phyloP scores from a whole-genome alignment of 1,139 yeast genomes.

The Maudiozyma humilis region DNA sequence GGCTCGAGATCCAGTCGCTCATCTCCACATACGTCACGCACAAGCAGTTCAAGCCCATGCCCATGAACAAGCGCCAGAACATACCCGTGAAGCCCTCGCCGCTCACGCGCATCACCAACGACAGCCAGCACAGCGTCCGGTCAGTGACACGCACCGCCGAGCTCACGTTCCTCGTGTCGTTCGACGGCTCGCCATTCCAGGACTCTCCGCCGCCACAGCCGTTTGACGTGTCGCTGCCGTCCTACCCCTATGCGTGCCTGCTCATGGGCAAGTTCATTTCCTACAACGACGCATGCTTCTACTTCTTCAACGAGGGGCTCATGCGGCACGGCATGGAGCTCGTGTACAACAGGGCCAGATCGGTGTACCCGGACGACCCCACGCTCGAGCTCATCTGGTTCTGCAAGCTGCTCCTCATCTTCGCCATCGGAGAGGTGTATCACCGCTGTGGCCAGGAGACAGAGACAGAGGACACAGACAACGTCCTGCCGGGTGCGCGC shows the following conservation, averaged over 20 bases:
- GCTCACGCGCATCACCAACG: background rate
- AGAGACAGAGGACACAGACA: conserved; percentile 28
- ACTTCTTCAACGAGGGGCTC: conserved; percentile 75
- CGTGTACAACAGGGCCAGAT: conserved; percentile 42
- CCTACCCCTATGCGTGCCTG: conserved; percentile 67
- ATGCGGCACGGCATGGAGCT: conserved; percentile 58
- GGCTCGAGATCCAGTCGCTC: conserved; percentile 60
- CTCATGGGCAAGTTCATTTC: conserved; percentile 69
- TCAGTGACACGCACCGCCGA: conserved; percentile 1
- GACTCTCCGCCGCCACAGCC: conserved; percentile 31
- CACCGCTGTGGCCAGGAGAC: conserved; percentile 47
- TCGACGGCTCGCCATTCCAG: background rate
- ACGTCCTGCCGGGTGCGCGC: conserved; percentile 53
- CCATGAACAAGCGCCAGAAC: conserved; percentile 8
- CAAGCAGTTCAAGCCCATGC: conserved; percentile 14
- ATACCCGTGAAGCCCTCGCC: conserved; percentile 4
- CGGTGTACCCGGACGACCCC: conserved; percentile 30
- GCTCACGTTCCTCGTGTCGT: conserved; percentile 1
- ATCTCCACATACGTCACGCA: conserved; percentile 27
- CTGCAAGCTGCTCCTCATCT: conserved; percentile 63
- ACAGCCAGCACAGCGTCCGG: conserved; percentile 2
- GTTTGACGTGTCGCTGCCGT: conserved; percentile 52
- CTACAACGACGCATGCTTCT: conserved; percentile 78
- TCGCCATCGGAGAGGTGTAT: conserved; percentile 83
- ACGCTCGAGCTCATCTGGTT: conserved; percentile 67